Base-by-base conservation (phyloP, 768 basidiomycete genomes). In the Suillus clintonianus region DNA sequence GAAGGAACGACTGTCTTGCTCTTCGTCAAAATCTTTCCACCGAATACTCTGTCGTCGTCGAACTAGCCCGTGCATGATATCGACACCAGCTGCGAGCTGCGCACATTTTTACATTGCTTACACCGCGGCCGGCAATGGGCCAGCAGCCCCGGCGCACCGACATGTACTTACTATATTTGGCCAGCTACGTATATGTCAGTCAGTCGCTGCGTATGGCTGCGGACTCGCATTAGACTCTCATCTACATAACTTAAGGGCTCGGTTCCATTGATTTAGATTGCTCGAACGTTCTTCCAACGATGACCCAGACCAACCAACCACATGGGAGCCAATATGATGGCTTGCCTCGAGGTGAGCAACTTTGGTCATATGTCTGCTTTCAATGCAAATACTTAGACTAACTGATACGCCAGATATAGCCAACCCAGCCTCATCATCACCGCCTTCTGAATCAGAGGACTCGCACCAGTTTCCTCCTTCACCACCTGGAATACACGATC, bases 341-440 rank as follows among this genome's bases (percentile, higher is more conserved):
- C 56, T 39, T 41, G 37, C 56, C 56, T 41, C 56, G 17, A 57
- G 24, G 56, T 41, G 19, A 41, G 56, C 27, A 13, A 27, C 56
- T 41, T 57, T 57, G 10, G 37, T 41, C 37, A 57, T 56, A 37
- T 34, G 15, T 34, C 8, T 39, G n/a, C 36, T 37, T 22, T 14
- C 27, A 27, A 22, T 54, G 2, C 19, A 34, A 50, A 27, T 50
- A 51, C 47, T 45, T 47, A 48, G 7, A 24, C 27, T 19, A 51
- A 30, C 30, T 34, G 15, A 17, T 24, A 56, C 36, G 56, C 56
- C 56, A 27, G 37, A 57, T 57, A 57, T 57, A 57, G 56, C 56
- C 24, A 57, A 57, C 56, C 56, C 39, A 19, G 14, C 24, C 24
- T 30, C 56, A 19, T 27, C 24, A 41, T 27, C 39, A 56, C 37